These are phyloP conservation scores for Hypomontagnella submonticulosa DNA, from an alignment of 495 filamentous ascomycete genomes.

Conservation along the genomic window DNA sequence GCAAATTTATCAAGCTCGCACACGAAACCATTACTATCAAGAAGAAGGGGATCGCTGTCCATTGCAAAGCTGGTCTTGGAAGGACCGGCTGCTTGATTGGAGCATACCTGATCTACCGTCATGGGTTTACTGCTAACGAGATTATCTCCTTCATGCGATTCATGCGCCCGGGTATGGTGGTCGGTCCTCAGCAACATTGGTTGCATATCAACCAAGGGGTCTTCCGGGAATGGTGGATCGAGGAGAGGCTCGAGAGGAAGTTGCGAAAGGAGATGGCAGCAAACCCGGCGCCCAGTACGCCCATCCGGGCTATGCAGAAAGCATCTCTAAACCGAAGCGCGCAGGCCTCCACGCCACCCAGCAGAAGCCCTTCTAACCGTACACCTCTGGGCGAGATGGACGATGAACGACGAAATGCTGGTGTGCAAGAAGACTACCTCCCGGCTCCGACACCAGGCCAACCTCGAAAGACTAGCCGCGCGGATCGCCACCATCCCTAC, in stretches of 20 bases:
- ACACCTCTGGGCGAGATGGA: constrained; percentile 91
- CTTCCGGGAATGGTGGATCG: constrained; percentile 98
- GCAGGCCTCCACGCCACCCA: constrained; percentile 82
- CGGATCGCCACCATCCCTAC: constrained; percentile 65
- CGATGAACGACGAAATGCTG: constrained; percentile 72
- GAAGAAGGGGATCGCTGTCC: constrained; percentile 91
- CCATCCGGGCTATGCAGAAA: constrained; percentile 79
- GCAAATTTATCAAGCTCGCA: constrained; percentile 92
- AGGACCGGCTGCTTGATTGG: constrained; percentile 96
- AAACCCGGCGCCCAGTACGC: constrained; percentile 69
- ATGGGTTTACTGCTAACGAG: constrained; percentile 99
- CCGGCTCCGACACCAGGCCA: constrained; percentile 97
- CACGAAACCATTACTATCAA: constrained; percentile 92
- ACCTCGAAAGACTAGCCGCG: constrained; percentile 82
- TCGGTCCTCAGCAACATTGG: constrained; percentile 99
- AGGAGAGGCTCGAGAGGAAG: constrained; percentile 79
- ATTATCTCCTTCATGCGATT: constrained; percentile 99
- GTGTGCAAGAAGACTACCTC: constrained; percentile 80
- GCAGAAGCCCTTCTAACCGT: constrained; percentile 75
- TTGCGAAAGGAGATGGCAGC: constrained; percentile 63
- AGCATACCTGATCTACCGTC: constrained; percentile 95
- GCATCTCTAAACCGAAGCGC: constrained; percentile 61
- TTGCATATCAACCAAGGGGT: constrained; percentile 94
- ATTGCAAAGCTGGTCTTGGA: constrained; percentile 98
- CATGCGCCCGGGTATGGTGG: constrained; percentile 99